These are phyloP conservation scores for Aquilaria yunnanensis DNA, from an alignment of 345 rosid genomes.

Conservation along the genomic window DNA sequence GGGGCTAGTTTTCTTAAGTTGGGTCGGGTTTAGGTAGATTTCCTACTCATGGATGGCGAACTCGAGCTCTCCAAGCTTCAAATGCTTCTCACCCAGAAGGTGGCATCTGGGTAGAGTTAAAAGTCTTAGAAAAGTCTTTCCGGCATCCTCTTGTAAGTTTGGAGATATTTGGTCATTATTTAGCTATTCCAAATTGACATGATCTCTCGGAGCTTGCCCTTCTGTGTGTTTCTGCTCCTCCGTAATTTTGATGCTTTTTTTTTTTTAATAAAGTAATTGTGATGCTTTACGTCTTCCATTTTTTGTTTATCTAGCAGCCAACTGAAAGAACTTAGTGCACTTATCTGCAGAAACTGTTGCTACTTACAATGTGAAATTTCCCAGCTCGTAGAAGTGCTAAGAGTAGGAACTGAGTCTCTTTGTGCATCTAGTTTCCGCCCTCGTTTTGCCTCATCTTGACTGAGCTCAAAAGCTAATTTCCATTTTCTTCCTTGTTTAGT, in stretches of 20 bases:
- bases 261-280: constrained; percentile 5
- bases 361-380: no score
- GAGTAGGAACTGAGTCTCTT: not conserved
- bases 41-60: constrained; percentile 9
- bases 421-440: not conserved
- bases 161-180: constrained; percentile 4
- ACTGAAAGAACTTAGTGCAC: not conserved
- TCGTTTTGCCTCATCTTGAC: not conserved
- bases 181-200: not conserved
- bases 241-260: constrained; percentile 12
- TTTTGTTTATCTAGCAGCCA: not conserved
- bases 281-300: constrained; percentile 14
- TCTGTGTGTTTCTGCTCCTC: constrained; percentile 10
- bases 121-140: not conserved
- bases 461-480: constrained; percentile 9
- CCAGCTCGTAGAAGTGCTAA: no score
- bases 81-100: constrained; percentile 1
- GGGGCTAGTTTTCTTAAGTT: constrained; percentile 15
- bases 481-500: constrained; percentile 15
- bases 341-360: no score
- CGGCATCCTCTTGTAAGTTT: constrained; percentile 17
- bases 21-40: constrained; percentile 12
- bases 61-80: constrained; percentile 7
- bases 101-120: constrained; percentile 7
- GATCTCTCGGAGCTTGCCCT: not conserved